Evolutionary conservation across 2,329 filamentous ascomycete genomes (phyloP), one percentile per base, ranked within the genome.

Genomic region (Cercospora zeina): DNA sequence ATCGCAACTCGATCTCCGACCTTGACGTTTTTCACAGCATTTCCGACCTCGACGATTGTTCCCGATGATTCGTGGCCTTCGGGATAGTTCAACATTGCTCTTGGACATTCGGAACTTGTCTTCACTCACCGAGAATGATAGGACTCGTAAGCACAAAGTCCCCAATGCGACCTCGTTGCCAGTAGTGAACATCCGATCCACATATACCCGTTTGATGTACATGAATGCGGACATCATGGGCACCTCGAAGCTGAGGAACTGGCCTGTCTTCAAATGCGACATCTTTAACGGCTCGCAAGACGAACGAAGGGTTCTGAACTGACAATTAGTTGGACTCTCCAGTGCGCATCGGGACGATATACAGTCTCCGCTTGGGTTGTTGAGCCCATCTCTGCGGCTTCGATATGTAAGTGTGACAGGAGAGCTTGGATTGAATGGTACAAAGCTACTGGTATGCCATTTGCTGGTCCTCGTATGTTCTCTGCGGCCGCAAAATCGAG

Each of bases 161-260:
- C 19, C 78, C 78, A 21, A 82, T 80, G 10, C 77, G 74, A 3
- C 81, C 82, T 53, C 78, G 73, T 61, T 77, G 74, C 79, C 79
- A 82, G 69, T 69, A 70, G 54, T 70, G 69, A 21, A 69, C 59
- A 77, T 95, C 90, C 62, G 88, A 91, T 61, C 90, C 90, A 79
- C 90, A 95, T 77, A 95, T 93, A 70, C 90, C 90, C 1, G 90
- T 95, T 80, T 89, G 93, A 78, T 88, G 88, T 67, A 93, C 82
- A 71, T 88, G 86, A 59, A 95, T 86, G 69, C 93, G 83, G 65
- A 93, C 89, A 75, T 93, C 87, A 79, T 91, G 83, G 11, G 84
- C 81, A 45, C 68, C 64, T 64, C 83, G 76, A 67, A 93, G 79
- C 61, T 83, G 76, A 36, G 90, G 90, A 61, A 90, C 78, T 7